Evolutionary conservation across 306 rosid species (phyloP).

Genomic region (Oemleria cerasiformis): DNA sequence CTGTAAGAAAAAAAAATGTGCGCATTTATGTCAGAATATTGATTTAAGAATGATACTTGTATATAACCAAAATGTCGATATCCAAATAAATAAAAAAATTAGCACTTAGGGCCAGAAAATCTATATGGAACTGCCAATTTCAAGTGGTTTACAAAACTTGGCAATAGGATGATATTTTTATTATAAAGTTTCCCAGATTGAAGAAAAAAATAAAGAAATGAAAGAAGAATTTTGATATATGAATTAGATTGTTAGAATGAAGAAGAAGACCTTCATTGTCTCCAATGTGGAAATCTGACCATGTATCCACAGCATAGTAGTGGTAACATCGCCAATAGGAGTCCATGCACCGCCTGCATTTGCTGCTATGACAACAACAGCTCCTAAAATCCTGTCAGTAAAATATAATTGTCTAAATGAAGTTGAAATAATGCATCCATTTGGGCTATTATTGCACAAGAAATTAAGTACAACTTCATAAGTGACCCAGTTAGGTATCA

Average conservation of each 20-base stretch:
- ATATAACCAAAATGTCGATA: not conserved
- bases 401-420: conserved; percentile 28
- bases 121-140: not conserved
- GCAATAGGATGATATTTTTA: too few species aligned
- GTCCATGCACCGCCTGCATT: conserved; percentile 99
- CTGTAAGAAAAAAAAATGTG: conserved; percentile 34
- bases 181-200: too few species aligned
- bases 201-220: not conserved
- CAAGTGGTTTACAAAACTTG: not conserved
- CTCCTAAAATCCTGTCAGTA: conserved; percentile 87
- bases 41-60: not conserved
- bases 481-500: not conserved
- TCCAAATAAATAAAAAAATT: not conserved
- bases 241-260: conserved; percentile 5
- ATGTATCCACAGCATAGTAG: conserved; percentile 97
- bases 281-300: conserved; percentile 82
- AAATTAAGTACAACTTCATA: not conserved
- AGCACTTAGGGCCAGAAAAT: not conserved
- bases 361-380: conserved; percentile 93
- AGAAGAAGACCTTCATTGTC: conserved; percentile 66
- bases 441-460: not conserved
- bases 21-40: not conserved
- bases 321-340: conserved; percentile 96
- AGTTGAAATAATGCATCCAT: not conserved
- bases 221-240: not conserved